Evolutionary conservation across 2,329 filamentous ascomycete species (phyloP), one percentile per base, ranked within the genome.

Genomic region (Kalmusia sp.): DNA sequence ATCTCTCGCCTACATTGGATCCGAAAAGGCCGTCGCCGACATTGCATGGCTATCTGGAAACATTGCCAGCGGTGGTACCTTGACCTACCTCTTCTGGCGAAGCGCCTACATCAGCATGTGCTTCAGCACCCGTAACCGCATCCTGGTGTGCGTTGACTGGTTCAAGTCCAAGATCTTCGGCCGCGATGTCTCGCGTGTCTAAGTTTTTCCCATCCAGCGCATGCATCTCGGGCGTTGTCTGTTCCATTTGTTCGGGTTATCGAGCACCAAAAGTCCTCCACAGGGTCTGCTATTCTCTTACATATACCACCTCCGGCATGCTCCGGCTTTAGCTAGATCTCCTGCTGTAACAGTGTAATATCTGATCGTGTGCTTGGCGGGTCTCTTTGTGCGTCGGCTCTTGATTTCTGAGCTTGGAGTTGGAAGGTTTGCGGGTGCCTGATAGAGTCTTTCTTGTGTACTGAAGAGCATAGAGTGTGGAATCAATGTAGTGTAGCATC

Each of bases 31-130:
- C 44, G 95, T 99, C 54, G 95, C 95, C 58, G 95, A 99, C 79
- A 92, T 99, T 70, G 91, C 87, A 74, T 99, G 95, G 93, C 87
- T 96, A 80, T 96, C 95, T 70, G 95, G 95, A 63, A 99, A 98
- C 81, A 85, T 99, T 67, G 93, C 95, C 57, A 91, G 89, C 39
- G 95, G 93, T 73, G 95, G 95, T 73, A 91, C 89, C 69, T 82
- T 98, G 78, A 99, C 95, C 51, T 99, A 96, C 80, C 85, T 97
- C 64, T 99, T 99, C 87, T 99, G 95, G 95, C 86, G 93, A 75
- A 96, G 91, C 73, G 95, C 93, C 50, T 99, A 99, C 78, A 82
- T 99, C 76, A 97, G 92, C 84, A 99, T 99, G 95, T 97, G 93
- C 86, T 99, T 99, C 78, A 98, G 93, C 87, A 93, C 91, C 58